phyloP scores from a whole-genome alignment of 345 rosid species.

The Hirschfeldia incana region DNA sequence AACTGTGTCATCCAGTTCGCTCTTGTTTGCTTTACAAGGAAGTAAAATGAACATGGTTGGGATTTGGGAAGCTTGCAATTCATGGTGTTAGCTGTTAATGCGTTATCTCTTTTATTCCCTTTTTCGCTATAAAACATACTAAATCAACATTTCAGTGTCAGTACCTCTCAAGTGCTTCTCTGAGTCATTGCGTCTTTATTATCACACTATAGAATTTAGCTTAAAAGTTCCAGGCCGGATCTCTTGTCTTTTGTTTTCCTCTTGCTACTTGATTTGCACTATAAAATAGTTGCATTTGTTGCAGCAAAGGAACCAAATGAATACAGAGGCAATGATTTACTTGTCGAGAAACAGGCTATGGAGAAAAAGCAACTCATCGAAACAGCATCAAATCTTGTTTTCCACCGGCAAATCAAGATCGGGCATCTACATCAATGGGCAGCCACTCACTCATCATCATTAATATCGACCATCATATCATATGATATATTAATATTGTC shows the following conservation, averaged over 20 bases:
- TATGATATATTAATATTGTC: no score
- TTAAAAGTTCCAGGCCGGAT: background rate
- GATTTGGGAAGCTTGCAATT: background rate
- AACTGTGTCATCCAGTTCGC: background rate
- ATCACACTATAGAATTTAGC: background rate
- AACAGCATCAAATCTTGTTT: background rate
- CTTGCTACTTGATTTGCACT: background rate
- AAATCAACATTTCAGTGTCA: background rate
- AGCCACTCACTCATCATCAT: no score
- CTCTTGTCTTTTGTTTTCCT: background rate
- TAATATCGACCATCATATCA: no score
- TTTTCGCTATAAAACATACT: background rate
- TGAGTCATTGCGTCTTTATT: background rate
- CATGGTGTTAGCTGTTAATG: background rate
- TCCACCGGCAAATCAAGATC: no score
- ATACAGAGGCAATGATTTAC: conserved; percentile 22
- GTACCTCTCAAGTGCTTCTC: background rate
- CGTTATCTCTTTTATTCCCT: background rate
- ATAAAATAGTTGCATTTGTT: conserved; percentile 28
- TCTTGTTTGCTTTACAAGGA: background rate
- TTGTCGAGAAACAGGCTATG: background rate
- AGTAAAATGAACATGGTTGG: background rate
- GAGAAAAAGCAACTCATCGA: background rate
- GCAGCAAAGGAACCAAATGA: conserved; percentile 12
- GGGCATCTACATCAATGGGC: no score